Evolutionary conservation across 441 rosid genomes (phyloP).

Genomic region (Mallotus repandus): DNA sequence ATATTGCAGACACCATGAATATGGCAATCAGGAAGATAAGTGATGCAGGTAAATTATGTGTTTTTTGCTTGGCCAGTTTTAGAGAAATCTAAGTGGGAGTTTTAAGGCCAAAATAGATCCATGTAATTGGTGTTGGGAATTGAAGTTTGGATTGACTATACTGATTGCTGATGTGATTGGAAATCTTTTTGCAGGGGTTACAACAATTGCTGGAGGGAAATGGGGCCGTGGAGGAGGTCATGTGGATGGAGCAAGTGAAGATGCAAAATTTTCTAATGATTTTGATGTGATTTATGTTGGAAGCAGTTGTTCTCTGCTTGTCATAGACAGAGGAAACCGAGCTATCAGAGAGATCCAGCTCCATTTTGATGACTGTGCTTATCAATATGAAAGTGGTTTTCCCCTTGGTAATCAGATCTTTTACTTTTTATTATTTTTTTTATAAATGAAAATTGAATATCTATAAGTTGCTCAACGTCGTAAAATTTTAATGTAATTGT

Average conservation of each 20-base stretch:
- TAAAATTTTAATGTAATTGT: background rate
- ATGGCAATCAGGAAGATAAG: slow-evolving; percentile 95
- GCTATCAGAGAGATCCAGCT: slow-evolving; percentile 90
- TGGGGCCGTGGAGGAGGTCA: slow-evolving; percentile 76
- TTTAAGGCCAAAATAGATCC: background rate
- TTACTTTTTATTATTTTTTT: background rate
- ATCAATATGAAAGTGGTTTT: slow-evolving; percentile 58
- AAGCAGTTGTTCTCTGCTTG: slow-evolving; percentile 83
- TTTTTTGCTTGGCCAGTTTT: background rate
- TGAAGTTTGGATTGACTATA: slow-evolving; percentile 5
- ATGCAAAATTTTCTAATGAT: slow-evolving; percentile 86
- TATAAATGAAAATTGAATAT: background rate
- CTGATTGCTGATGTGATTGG: slow-evolving; percentile 5
- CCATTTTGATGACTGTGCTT: slow-evolving; percentile 74
- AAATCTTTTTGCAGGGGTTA: slow-evolving; percentile 55
- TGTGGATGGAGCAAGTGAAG: slow-evolving; percentile 95
- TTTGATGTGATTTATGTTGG: slow-evolving; percentile 79
- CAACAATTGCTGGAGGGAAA: slow-evolving; percentile 90
- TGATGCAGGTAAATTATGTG: slow-evolving; percentile 55
- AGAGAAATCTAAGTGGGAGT: background rate
- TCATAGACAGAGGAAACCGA: slow-evolving; percentile 85
- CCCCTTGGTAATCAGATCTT: slow-evolving; percentile 34
- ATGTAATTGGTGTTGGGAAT: background rate
- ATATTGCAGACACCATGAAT: slow-evolving; percentile 87
- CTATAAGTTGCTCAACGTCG: background rate